Base-by-base conservation (phyloP, 2,329 filamentous ascomycete species). In the Emergomyces orientalis region DNA sequence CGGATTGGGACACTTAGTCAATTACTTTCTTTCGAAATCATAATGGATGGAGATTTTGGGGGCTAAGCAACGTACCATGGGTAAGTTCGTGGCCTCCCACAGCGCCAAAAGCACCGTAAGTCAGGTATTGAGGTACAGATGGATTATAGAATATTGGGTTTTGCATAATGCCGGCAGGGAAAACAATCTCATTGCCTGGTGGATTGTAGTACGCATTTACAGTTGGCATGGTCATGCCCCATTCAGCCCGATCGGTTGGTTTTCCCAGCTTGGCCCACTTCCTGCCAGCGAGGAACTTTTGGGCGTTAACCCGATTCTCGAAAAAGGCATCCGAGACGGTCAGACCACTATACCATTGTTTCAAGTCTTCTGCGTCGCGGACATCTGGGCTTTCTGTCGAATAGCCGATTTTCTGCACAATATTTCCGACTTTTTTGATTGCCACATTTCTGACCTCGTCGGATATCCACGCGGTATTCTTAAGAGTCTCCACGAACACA, bases 101-200 rank as follows among this genome's bases (percentile, higher is more conserved):
- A 1, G 84, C 81, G 0, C 86, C 87, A 70, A 89, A 87, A 0
- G 83, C 84, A n/a, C 86, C 87, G 70, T 88, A 90, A 11, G 82
- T 82, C 45, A 89, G 74, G 67, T 89, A 90, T 30, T 82, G 75
- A 0, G 87, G 87, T 0, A 87, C 79, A 5, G 81, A 75, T 6
- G 72, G 70, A 13, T 83, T 80, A 63, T 87, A 83, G 69, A 89
- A 89, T 1, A 86, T 77, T 0, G 87, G 86, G 2, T 83, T 82
- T 70, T 89, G 87, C 82, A 88, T 85, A 63, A 89, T 87, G 0
- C 85, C 87, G 0, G 86, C 86, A 0, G 85, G 85, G 71, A 90
- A 87, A 3, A 86, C 83, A 55, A 89, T 88, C 68, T 86, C 83
- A 68, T 89, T 89, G n/a, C 81, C 81, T 0, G 81, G 79, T 34